These are phyloP conservation scores for Pseudophaeomoniella oleicola DNA, from an alignment of 2,329 filamentous ascomycete species.

Conservation along the genomic window DNA sequence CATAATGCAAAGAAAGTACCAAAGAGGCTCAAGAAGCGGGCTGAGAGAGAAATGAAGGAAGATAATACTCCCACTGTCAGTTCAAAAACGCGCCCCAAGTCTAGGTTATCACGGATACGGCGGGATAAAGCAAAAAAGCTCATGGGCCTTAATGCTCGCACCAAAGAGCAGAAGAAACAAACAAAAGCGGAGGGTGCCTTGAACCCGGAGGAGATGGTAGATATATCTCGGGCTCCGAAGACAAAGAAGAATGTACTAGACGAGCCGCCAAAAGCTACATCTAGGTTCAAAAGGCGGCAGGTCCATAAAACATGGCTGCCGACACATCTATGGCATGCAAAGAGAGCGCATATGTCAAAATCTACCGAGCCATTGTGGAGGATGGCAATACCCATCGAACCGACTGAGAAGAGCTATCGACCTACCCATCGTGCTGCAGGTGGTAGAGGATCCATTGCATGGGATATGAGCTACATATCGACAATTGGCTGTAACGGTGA, in stretches of 20 bases:
- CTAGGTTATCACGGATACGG: constrained; percentile 35
- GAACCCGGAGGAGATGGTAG: constrained; percentile 10
- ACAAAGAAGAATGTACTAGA: constrained; percentile 58
- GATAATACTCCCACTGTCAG: constrained; percentile 82
- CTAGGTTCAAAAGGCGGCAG: constrained; percentile 74
- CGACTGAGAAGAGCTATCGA: constrained; percentile 79
- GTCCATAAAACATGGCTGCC: constrained; percentile 84
- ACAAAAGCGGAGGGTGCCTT: constrained; percentile 17
- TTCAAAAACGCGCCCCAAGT: constrained; percentile 32
- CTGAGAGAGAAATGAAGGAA: constrained; percentile 60
- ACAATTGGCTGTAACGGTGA: constrained; percentile 66
- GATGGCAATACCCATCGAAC: constrained; percentile 71
- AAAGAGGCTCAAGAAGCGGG: constrained; percentile 54
- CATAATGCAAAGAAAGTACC: constrained; percentile 90
- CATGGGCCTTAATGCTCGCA: constrained; percentile 39
- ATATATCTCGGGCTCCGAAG: constrained; percentile 36
- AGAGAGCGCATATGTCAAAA: constrained; percentile 75
- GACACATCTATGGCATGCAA: constrained; percentile 87
- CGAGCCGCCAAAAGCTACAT: constrained; percentile 43
- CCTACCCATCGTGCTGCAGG: constrained; percentile 69
- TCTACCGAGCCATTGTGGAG: constrained; percentile 74
- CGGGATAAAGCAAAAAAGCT: constrained; percentile 63
- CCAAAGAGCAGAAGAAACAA: constrained; percentile 31
- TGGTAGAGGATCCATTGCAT: constrained; percentile 63
- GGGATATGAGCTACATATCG: constrained; percentile 91